A percentile compares a stretch with the other conserved stretches of the same genome.
These are phyloP conservation scores for Gardenia jasminoides DNA, from an alignment of 257 asterid species.

Conservation along the genomic window DNA sequence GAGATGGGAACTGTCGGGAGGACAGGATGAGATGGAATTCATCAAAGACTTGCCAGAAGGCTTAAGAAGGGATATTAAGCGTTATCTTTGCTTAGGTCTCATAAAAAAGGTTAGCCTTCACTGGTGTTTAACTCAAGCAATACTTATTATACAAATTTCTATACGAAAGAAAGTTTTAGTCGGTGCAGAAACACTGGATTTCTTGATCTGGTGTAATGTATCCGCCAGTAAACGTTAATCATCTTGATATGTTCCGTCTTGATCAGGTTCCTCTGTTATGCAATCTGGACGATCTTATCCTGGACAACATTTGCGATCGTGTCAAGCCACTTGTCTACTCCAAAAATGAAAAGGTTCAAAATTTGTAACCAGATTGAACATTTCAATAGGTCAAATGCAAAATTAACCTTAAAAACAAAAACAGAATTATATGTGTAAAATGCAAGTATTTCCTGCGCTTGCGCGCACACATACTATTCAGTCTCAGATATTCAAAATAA, in stretches of 20 bases:
- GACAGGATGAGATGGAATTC: conserved; percentile 80
- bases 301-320: conserved; percentile 95
- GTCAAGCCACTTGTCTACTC: conserved; percentile 80
- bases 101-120: conserved; percentile 57
- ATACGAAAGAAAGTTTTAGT: too few species aligned
- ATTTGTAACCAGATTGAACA: neutral
- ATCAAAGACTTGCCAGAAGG: conserved; percentile 83
- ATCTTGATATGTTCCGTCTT: too few species aligned
- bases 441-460: neutral
- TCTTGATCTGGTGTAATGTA: neutral
- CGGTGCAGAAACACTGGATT: too few species aligned
- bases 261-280: conserved; percentile 80
- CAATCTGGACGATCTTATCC: conserved; percentile 80
- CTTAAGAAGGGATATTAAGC: conserved; percentile 87
- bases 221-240: too few species aligned
- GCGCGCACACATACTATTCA: too few species aligned
- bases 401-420: neutral
- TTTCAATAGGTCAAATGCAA: neutral
- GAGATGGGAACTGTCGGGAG: conserved; percentile 65
- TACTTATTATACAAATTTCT: neutral
- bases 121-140: too few species aligned
- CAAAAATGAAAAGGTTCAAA: conserved; percentile 75
- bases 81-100: conserved; percentile 76
- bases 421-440: neutral
- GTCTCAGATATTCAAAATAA: neutral